phyloP scores from a whole-genome alignment of 345 rosid species.

The Eutrema heterophyllum region DNA sequence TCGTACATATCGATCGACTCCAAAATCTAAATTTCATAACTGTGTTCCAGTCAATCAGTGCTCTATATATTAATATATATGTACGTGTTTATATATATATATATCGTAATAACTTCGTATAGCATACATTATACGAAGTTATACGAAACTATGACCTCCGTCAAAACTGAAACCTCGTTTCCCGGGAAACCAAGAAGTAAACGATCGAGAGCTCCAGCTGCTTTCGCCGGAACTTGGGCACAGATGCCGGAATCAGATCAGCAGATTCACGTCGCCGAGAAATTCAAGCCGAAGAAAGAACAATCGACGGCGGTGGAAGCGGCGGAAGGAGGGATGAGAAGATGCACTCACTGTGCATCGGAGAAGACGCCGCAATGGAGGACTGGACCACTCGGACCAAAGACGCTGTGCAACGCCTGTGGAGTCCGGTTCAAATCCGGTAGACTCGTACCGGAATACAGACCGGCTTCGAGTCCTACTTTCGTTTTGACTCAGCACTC shows the following conservation, averaged over 20 bases:
- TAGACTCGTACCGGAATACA: slow-evolving; percentile 71
- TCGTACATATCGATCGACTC: slow-evolving; percentile 21
- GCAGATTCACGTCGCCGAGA: slow-evolving; percentile 8
- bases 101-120: too few relatives aligned
- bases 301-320: slow-evolving; percentile 18
- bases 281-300: slow-evolving; percentile 37
- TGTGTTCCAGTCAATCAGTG: slow-evolving; percentile 13
- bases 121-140: too few relatives aligned
- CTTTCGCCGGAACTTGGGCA: slow-evolving; percentile 30
- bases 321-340: slow-evolving; percentile 34
- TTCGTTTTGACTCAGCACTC: slow-evolving; percentile 77
- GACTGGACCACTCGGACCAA: slow-evolving; percentile 77
- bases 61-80: background rate
- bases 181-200: slow-evolving; percentile 48
- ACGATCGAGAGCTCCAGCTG: slow-evolving; percentile 40
- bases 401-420: slow-evolving; percentile 72
- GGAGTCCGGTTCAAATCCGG: slow-evolving; percentile 86
- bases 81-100: too few relatives aligned
- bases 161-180: slow-evolving; percentile 35
- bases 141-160: slow-evolving; percentile 20
- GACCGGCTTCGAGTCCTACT: slow-evolving; percentile 83
- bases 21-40: slow-evolving; percentile 11
- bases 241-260: slow-evolving; percentile 23
- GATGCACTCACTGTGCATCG: slow-evolving; percentile 76
- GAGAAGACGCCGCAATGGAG: slow-evolving; percentile 91